Base-by-base conservation (phyloP, 192 early-diverging fungal species). In the Phycomyces nitens region DNA sequence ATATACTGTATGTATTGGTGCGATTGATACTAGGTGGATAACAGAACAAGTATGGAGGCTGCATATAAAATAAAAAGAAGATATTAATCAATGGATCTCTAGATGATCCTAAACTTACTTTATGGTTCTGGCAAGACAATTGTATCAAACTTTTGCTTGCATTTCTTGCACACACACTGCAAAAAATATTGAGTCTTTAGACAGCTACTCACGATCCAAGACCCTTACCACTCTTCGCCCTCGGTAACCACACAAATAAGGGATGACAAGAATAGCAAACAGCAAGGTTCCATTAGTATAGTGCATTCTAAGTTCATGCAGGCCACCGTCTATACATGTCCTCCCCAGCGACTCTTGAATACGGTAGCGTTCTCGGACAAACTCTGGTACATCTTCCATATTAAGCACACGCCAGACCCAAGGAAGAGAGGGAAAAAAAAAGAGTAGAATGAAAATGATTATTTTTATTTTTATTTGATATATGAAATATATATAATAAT, bases 261-360 rank as follows among this genome's bases (percentile, higher is more conserved):
- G 71, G 16, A 73, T 5, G 21, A 73, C 39, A 7, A 73, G 41
- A 23, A 67, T 9, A 3, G 71, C 44, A 27, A 64, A 53, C 11
- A 67, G 50, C 3, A 73, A 10, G 14, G 71, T 55, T 3, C 8
- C 16, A 11, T 43, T 73, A n/a, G 71, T 68, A 18, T 63, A 68
- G 27, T 68, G 56, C 71, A 73, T 73, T 2, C 71, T 61, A 26
- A 73, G 26, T 15, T 62, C 56, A 43, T 73, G 71, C 23, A 64
- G 68, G 5, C 56, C 56, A 20, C 42, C 57, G 12, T 47, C 42
- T 18, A 55, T 47, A 22, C 71, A 73, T 4, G 29, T 58, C 0
- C 53, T 56, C 1, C 71, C 71, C 7, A 73, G 18, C 9, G 60
- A 62, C 8, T 64, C 56, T 52, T 73, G 61, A 41, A 73, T 73